Evolutionary conservation across 2,329 filamentous ascomycete genomes (phyloP).

Genomic region (Penicillium sp.): DNA sequence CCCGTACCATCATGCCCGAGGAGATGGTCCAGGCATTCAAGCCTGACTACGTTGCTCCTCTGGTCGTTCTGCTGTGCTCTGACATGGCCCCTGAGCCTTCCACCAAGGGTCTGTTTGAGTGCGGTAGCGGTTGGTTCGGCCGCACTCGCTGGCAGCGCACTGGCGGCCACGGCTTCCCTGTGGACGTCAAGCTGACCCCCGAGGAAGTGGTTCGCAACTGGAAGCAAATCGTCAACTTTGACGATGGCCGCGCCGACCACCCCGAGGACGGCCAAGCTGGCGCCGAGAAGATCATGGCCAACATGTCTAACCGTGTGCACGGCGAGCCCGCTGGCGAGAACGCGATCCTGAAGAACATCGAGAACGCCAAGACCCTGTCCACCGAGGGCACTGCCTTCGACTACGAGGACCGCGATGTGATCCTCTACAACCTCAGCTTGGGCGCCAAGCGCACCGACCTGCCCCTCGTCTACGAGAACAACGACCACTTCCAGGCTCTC

Average conservation of each 20-base stretch:
- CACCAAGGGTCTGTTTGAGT: slow-evolving; percentile 89
- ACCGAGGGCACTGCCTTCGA: slow-evolving; percentile 73
- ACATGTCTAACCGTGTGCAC: slow-evolving; percentile 74
- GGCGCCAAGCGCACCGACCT: slow-evolving; percentile 90
- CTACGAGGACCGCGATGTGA: slow-evolving; percentile 83
- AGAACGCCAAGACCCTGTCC: slow-evolving; percentile 71
- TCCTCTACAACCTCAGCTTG: slow-evolving; percentile 93
- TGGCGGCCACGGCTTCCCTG: slow-evolving; percentile 86
- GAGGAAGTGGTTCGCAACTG: slow-evolving; percentile 79
- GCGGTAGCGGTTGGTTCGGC: slow-evolving; percentile 90
- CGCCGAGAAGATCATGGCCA: slow-evolving; percentile 77
- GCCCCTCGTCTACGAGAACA: slow-evolving; percentile 83
- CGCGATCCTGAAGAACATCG: slow-evolving; percentile 73
- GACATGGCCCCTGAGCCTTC: slow-evolving; percentile 83
- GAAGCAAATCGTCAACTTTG: slow-evolving; percentile 81
- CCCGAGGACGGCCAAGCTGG: slow-evolving; percentile 77
- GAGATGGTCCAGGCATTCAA: slow-evolving; percentile 99
- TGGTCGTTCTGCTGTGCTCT: slow-evolving; percentile 82
- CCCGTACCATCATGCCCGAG: slow-evolving; percentile 88
- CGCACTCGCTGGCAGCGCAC: slow-evolving; percentile 93
- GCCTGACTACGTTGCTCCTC: slow-evolving; percentile 94
- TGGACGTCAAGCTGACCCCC: slow-evolving; percentile 79
- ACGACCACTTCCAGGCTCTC: slow-evolving; percentile 88
- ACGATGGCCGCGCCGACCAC: slow-evolving; percentile 83
- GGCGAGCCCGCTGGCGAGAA: slow-evolving; percentile 55